phyloP scores from a whole-genome alignment of 2,329 filamentous ascomycete genomes.

The Diaporthe capsici region DNA sequence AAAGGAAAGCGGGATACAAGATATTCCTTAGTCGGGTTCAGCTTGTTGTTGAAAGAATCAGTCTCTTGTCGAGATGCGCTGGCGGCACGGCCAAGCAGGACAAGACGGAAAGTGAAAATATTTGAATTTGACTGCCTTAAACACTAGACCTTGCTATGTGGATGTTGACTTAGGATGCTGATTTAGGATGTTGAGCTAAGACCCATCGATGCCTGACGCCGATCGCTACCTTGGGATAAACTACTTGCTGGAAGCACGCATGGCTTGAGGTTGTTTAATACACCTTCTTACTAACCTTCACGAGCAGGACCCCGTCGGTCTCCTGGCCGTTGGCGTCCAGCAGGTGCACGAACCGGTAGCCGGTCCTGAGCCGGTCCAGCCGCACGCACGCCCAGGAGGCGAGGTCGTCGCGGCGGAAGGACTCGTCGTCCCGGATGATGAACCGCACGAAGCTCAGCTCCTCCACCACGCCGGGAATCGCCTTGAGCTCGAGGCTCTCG shows the following conservation, averaged over 20 bases:
- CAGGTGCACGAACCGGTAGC: slow-evolving; percentile 84
- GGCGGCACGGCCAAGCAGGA: not conserved
- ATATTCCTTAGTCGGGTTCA: not conserved
- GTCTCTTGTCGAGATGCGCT: not conserved
- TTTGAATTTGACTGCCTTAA: not conserved
- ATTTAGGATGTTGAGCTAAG: not conserved
- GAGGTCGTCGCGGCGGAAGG: slow-evolving; percentile 78
- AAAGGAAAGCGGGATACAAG: not conserved
- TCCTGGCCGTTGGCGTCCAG: slow-evolving; percentile 76
- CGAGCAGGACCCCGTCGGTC: slow-evolving; percentile 78
- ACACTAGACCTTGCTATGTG: not conserved
- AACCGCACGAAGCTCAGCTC: slow-evolving; percentile 83
- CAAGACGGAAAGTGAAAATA: not conserved
- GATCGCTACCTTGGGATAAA: slow-evolving; percentile 17
- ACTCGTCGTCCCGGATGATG: slow-evolving; percentile 89
- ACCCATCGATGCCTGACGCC: slow-evolving; percentile 4
- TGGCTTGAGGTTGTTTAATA: slow-evolving; percentile 36
- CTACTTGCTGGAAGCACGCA: not conserved
- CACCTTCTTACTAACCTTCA: slow-evolving; percentile 77
- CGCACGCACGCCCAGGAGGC: slow-evolving; percentile 92
- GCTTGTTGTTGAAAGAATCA: not conserved
- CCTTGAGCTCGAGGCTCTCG: slow-evolving; percentile 70
- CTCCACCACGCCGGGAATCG: slow-evolving; percentile 71
- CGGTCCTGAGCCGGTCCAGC: slow-evolving; percentile 82
- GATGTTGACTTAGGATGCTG: not conserved